Evolutionary conservation across 2,329 filamentous ascomycete genomes (phyloP).

Genomic region (Alternaria metachromatica): DNA sequence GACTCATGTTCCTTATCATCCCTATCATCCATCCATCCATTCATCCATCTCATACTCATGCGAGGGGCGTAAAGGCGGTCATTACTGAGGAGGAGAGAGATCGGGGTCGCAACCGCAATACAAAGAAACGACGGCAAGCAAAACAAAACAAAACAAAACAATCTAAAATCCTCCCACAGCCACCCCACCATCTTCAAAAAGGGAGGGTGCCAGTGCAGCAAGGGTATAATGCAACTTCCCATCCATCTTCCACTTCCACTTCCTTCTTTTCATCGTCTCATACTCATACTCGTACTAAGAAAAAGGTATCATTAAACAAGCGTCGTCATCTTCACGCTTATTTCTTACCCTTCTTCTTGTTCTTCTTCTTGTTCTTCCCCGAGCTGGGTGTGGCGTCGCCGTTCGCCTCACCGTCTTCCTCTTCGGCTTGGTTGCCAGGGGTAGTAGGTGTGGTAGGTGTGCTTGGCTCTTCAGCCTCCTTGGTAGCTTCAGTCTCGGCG

Average conservation of each 20-base stretch:
- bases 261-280: neutral
- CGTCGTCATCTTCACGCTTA: constrained; percentile 1
- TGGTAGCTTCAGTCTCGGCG: neutral
- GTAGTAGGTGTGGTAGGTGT: constrained; percentile 8
- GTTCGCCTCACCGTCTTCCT: constrained; percentile 2
- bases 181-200: neutral
- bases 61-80: neutral
- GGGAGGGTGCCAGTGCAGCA: constrained; percentile 4
- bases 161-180: constrained; percentile 7
- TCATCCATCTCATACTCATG: neutral
- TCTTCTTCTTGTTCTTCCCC: constrained; percentile 22
- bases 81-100: neutral
- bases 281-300: neutral
- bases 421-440: constrained; percentile 1
- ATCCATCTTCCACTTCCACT: neutral
- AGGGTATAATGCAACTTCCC: constrained; percentile 15
- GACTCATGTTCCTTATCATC: neutral
- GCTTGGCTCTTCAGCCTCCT: constrained; percentile 3
- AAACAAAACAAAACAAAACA: neutral
- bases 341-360: constrained; percentile 27
- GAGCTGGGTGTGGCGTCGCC: constrained; percentile 5
- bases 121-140: neutral
- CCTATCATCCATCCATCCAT: neutral
- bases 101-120: neutral
- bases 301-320: neutral